Base-by-base conservation (phyloP, 2,329 filamentous ascomycete species). In the Dactylellina leptospora region DNA sequence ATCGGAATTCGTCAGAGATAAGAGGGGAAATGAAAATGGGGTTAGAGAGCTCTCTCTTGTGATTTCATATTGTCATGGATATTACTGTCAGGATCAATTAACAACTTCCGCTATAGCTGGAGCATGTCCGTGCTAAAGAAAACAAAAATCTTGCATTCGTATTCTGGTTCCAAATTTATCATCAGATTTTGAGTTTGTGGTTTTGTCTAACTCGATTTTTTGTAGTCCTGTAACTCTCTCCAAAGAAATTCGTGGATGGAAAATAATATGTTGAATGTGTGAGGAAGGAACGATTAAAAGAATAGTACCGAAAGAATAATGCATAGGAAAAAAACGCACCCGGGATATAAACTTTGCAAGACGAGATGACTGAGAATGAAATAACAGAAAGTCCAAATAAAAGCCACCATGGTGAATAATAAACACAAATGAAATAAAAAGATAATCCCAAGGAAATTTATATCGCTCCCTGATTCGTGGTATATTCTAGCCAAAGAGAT, bases 401-500 rank as follows among this genome's bases (percentile, higher is more conserved):
- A 36, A 51, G 23, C 61, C 61, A 28, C 61, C 61, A 20, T n/a
- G 50, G 28, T 66, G n/a, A n/a, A 38, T 30, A 51, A 66, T 20
- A 40, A 56, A 38, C 27, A 50, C n/a, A 28, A 44, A 56, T 23
- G 33, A 47, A 58, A n/a, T n/a, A n/a, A 45, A 58, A 58, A 47
- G 18, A 56, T 44, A 45, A 36, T 40, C 54, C 38, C 23, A 56
- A 45, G 23, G 25, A 38, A 58, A 56, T 56, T 38, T 71, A 71
- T 71, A 63, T 56, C 55, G 64, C 55, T 70, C 48, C 55, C 56
- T 56, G 44, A 61, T 69, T 54, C 55, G 30, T 69, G 66, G 58
- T 71, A 71, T 71, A 62, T 71, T 71, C 66, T 62, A 62, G 59
- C 56, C 66, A 60, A 66, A 64, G 53, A 66, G 60, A 61, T 28